Conservation (phyloP, 305 asterid genomes). For the Galium porrigens region DNA sequence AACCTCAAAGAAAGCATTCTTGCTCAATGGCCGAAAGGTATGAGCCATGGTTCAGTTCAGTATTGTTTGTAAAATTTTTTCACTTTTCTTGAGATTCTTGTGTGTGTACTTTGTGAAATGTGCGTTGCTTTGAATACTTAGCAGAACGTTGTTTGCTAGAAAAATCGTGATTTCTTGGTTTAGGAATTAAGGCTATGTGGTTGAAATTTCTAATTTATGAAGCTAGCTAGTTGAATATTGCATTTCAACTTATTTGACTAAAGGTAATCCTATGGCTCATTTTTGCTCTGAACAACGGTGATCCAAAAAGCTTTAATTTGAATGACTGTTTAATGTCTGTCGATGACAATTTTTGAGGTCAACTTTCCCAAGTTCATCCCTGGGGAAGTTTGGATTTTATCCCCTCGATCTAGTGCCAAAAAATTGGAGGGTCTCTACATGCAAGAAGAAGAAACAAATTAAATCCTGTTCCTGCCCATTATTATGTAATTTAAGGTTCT, state of each 20-base stretch:
- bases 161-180: not conserved
- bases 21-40: conserved; percentile 93
- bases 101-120: not conserved
- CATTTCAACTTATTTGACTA: not conserved
- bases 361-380: too few species aligned
- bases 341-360: not conserved
- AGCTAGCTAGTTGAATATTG: not conserved
- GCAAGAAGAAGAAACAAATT: not conserved
- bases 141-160: not conserved
- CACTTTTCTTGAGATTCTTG: not conserved
- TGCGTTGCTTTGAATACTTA: not conserved
- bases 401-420: not conserved
- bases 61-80: not conserved
- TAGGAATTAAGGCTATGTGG: not conserved
- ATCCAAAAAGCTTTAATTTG: not conserved
- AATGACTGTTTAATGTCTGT: conserved; percentile 3
- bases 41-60: conserved; percentile 17
- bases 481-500: not conserved
- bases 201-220: not conserved
- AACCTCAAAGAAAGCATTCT: conserved; percentile 75
- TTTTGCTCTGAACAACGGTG: not conserved
- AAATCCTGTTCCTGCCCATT: not conserved
- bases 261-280: not conserved
- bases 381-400: not conserved
- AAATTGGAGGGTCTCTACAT: not conserved